Evolutionary conservation across 108 stramenopile genomes (phyloP), one percentile per base, ranked within the genome.

Genomic region (Cyclotella sp.): DNA sequence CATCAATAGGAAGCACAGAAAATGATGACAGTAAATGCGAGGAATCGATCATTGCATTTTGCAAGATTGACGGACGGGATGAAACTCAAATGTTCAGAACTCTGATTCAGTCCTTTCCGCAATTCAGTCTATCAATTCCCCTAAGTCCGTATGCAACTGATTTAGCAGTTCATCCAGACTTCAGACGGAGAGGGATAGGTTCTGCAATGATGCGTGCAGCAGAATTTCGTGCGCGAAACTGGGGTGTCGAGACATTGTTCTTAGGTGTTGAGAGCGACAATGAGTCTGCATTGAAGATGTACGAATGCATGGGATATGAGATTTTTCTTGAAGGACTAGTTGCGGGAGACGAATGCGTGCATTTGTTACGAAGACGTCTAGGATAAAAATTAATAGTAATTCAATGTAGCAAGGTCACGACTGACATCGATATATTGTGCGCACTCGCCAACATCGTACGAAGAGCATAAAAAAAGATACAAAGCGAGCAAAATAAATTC

Each of bases 81-180:
- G 1, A 22, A 22, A 46, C 64, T 24, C 43, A 27, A 5, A 44
- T 41, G 45, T 40, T 21, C 34, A 65, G 13, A 65, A 44, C 41
- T 22, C 26, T 46, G 24, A 22, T 9, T 65, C 12, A 27, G 1
- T 26, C 43, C 10, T 65, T 65, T 18, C 41, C 43, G 12, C 42
- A 27, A 27, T 27, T 13, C 22, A 44, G 9, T 12, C 19, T 45
- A 11, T 14, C 3, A n/a, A 19, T 65, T 14, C 43, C 26, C 8
- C 43, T 1, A 21, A n/a, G 15, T 27, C 64, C 64, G 12, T 65
- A 65, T 24, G 26, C 43, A 44, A 44, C 64, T 45, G 64, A 65
- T 65, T 39, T 65, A 46, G 64, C 64, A 0, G 64, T 65, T 65
- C 64, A 65, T 46, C 64, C 64, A 65, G 45, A 65, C 43, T 21